These are phyloP conservation scores for Hypoxylon sp. DNA, from an alignment of 2,329 filamentous ascomycete genomes.

Conservation along the genomic window DNA sequence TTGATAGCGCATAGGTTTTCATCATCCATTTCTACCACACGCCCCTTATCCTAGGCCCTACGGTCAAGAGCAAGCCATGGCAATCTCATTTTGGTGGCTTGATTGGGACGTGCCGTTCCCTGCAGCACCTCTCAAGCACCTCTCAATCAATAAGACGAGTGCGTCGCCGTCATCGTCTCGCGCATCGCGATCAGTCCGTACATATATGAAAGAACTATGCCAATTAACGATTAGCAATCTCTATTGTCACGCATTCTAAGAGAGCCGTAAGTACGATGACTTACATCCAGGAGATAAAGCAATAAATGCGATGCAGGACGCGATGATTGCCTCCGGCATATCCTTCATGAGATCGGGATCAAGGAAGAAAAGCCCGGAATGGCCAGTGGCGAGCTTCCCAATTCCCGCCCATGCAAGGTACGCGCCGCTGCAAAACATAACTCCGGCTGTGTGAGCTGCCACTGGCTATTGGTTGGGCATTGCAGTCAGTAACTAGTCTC, in stretches of 20 bases:
- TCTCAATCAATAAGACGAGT: conserved; percentile 21
- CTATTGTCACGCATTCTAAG: too few relatives aligned
- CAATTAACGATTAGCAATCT: conserved; percentile 35
- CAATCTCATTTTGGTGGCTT: not conserved
- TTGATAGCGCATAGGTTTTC: not conserved
- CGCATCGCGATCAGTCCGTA: conserved; percentile 63
- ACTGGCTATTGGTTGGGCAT: conserved; percentile 54
- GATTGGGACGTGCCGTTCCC: not conserved
- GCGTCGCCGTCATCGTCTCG: conserved; percentile 53
- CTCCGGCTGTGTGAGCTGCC: conserved; percentile 57
- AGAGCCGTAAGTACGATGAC: conserved; percentile 41
- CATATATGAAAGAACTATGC: conserved; percentile 60
- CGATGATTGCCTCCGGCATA: conserved; percentile 58
- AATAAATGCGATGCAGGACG: conserved; percentile 60
- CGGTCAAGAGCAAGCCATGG: not conserved
- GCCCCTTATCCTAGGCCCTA: not conserved
- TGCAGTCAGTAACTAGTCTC: conserved; percentile 31
- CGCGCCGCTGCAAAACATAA: conserved; percentile 55
- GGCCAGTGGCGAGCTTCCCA: conserved; percentile 60
- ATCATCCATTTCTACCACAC: not conserved
- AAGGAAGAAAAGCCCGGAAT: conserved; percentile 64
- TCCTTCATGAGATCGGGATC: conserved; percentile 58
- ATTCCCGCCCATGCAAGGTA: conserved; percentile 64
- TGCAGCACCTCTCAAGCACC: not conserved
- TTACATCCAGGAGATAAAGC: conserved; percentile 59